A percentile compares a stretch with the other conserved stretches of the same genome.
These are phyloP conservation scores for Candida coquimbonensis DNA, from an alignment of 805 yeast species.

Conservation along the genomic window DNA sequence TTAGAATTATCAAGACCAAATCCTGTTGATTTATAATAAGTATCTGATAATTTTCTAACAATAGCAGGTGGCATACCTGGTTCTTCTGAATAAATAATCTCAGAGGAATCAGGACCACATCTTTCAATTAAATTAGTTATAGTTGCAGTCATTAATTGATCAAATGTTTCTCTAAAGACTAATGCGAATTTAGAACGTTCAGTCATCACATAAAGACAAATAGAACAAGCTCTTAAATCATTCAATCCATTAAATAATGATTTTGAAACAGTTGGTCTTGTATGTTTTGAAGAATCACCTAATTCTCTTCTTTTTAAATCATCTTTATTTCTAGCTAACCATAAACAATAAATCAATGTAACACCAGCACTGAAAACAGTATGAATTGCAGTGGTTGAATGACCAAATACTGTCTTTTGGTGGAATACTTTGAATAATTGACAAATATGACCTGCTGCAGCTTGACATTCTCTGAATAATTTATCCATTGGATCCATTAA, in stretches of 20 bases:
- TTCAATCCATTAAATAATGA: slow-evolving; percentile 49
- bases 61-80: slow-evolving; percentile 59
- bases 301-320: slow-evolving; percentile 46
- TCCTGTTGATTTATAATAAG: slow-evolving; percentile 17
- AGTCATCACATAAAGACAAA: slow-evolving; percentile 57
- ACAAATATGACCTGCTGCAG: slow-evolving; percentile 66
- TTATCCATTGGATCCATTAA: slow-evolving; percentile 53
- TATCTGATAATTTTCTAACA: slow-evolving; percentile 33
- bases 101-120: slow-evolving; percentile 58
- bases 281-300: slow-evolving; percentile 54
- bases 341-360: slow-evolving; percentile 56
- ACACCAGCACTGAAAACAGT: slow-evolving; percentile 66
- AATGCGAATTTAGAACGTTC: slow-evolving; percentile 58
- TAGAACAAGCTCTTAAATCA: slow-evolving; percentile 59
- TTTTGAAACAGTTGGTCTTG: slow-evolving; percentile 51
- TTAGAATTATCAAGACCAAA: slow-evolving; percentile 23
- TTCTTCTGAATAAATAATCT: slow-evolving; percentile 37
- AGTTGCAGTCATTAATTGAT: slow-evolving; percentile 58
- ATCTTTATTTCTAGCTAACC: slow-evolving; percentile 58
- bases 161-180: slow-evolving; percentile 60
- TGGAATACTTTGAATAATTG: slow-evolving; percentile 57
- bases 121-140: slow-evolving; percentile 54
- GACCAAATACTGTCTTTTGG: slow-evolving; percentile 55
- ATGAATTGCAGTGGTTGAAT: slow-evolving; percentile 60
- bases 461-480: slow-evolving; percentile 58